Percentiles rank a stretch among this genome's conserved stretches.
These are phyloP conservation scores for Begonia peltatifolia DNA, from an alignment of 306 rosid genomes.

Conservation along the genomic window DNA sequence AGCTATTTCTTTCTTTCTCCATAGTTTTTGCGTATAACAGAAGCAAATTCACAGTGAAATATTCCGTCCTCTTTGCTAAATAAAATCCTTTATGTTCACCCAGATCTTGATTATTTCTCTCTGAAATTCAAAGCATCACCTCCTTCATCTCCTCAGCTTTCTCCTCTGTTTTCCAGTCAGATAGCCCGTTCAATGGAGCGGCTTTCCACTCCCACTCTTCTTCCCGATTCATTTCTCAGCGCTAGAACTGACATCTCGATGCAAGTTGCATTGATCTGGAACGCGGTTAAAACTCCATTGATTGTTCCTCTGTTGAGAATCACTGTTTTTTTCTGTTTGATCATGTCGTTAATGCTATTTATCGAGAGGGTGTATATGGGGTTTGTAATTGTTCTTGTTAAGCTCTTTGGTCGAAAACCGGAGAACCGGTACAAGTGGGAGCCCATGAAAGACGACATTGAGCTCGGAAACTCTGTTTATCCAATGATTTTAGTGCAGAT, in stretches of 20 bases:
- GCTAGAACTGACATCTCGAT: constrained; percentile 29
- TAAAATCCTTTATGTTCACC: no score
- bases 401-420: constrained; percentile 47
- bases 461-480: constrained; percentile 53
- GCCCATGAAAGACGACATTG: constrained; percentile 54
- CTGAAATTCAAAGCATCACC: no score
- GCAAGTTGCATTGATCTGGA: constrained; percentile 40
- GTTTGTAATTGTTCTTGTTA: constrained; percentile 35
- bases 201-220: constrained; percentile 18
- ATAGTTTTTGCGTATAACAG: no score
- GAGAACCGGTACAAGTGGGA: constrained; percentile 75
- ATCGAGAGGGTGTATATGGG: constrained; percentile 69
- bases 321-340: constrained; percentile 36
- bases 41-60: no score
- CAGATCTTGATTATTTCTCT: no score
- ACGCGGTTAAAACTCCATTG: constrained; percentile 45
- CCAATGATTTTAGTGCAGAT: constrained; percentile 78
- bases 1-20: no score
- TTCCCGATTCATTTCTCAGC: constrained; percentile 40
- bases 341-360: constrained; percentile 60
- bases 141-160: no score
- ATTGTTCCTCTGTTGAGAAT: constrained; percentile 46
- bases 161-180: constrained; percentile 4
- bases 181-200: constrained; percentile 33
- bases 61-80: no score